phyloP scores from a whole-genome alignment of 192 early-diverging fungal genomes.

The Rhizoclosmatium sp. region DNA sequence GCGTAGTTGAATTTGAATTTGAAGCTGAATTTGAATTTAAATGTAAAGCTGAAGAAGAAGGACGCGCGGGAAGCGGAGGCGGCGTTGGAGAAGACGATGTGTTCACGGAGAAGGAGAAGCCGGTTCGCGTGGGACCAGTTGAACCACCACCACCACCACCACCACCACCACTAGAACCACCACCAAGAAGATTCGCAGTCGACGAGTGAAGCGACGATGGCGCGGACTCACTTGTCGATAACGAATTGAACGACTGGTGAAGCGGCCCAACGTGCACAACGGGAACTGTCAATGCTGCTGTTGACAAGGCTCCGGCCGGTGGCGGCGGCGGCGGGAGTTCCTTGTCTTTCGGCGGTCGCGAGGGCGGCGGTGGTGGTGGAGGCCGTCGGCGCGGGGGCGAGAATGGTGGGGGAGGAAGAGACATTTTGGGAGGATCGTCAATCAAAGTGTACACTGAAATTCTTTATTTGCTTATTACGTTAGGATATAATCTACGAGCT shows the following conservation, averaged over 20 bases:
- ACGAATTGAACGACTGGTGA: no score
- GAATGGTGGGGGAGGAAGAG: neutral
- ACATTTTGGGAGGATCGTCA: neutral
- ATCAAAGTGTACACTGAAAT: neutral
- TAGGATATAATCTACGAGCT: neutral
- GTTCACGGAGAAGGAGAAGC: neutral
- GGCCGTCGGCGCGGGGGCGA: neutral
- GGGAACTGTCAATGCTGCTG: no score
- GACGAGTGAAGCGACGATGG: neutral
- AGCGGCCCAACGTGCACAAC: no score
- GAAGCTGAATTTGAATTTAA: neutral
- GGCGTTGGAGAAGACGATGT: neutral
- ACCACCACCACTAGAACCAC: neutral
- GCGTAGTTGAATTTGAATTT: neutral
- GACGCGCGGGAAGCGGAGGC: conserved; percentile 5
- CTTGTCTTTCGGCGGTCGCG: neutral
- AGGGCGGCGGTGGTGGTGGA: conserved; percentile 18
- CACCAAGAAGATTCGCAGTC: neutral
- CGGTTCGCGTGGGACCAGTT: no score
- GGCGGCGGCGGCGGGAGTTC: no score
- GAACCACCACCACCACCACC: no score
- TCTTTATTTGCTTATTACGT: neutral
- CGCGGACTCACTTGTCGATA: neutral
- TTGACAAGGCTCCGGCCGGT: neutral
- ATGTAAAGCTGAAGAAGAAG: neutral